A percentile compares a stretch with the other conserved stretches of the same genome.
Evolutionary conservation across 169 alveolate genomes (phyloP).

Genomic region (Plasmodium vivax): DNA sequence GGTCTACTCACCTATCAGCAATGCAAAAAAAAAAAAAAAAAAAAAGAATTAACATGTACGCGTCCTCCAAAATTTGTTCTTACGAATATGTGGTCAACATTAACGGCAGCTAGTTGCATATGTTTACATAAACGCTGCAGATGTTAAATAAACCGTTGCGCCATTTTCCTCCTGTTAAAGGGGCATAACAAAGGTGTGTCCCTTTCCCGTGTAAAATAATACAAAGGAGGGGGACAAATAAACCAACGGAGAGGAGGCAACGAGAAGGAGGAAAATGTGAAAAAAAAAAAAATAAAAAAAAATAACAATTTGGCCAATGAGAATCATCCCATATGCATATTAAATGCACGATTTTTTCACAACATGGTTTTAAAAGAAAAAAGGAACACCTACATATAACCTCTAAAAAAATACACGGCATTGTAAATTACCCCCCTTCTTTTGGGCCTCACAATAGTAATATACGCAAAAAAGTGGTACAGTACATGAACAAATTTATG

Average conservation of each 20-base stretch:
- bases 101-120: not conserved
- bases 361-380: not conserved
- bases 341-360: not conserved
- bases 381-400: not conserved
- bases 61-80: not conserved
- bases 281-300: not conserved
- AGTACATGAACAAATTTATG: not conserved
- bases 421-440: not conserved
- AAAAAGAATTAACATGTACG: not conserved
- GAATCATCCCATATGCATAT: not conserved
- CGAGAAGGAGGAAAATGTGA: not conserved
- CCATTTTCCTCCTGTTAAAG: not conserved
- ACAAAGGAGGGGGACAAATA: not conserved
- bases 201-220: not conserved
- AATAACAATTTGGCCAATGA: not conserved
- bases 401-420: not conserved
- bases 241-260: not conserved
- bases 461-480: not conserved
- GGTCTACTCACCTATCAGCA: not conserved
- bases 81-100: not conserved
- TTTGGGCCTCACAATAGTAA: not conserved
- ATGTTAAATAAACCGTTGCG: not conserved
- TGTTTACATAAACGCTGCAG: not conserved
- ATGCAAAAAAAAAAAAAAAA: not conserved
- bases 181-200: not conserved